Evolutionary conservation across 2,329 filamentous ascomycete genomes (phyloP).

Genomic region (Esteya vermicola): DNA sequence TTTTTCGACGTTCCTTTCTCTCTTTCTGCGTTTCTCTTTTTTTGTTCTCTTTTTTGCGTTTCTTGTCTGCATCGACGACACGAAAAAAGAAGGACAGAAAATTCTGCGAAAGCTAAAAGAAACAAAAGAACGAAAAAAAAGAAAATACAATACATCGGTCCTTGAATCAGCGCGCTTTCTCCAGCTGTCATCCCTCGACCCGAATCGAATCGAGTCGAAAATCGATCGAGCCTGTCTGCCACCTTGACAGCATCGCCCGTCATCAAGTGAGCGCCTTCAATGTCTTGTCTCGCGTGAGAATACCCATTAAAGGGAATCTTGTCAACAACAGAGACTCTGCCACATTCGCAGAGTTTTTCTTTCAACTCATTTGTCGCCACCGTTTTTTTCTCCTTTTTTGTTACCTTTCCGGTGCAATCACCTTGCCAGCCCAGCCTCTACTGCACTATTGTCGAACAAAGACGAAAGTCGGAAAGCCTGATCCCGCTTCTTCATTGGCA

Average conservation of each 20-base stretch:
- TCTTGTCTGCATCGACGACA: not conserved
- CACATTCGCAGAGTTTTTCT: not conserved
- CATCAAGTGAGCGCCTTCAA: conserved; percentile 1
- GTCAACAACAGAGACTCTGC: not conserved
- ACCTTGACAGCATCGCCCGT: no score
- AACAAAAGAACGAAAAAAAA: not conserved
- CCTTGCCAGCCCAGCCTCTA: no score
- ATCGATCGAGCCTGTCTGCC: not conserved
- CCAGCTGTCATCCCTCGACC: not conserved
- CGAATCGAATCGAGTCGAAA: not conserved
- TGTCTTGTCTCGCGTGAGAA: conserved; percentile 6
- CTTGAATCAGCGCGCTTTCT: no score
- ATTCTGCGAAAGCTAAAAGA: no score
- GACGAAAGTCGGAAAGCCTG: not conserved
- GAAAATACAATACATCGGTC: no score
- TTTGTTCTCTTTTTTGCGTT: not conserved
- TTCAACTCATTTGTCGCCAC: no score
- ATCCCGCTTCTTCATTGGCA: not conserved
- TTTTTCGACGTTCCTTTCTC: not conserved
- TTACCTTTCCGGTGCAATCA: no score
- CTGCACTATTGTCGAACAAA: no score
- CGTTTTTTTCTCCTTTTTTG: no score
- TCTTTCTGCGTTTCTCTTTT: not conserved
- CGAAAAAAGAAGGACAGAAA: no score
- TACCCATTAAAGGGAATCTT: not conserved